Conservation (phyloP, 768 basidiomycete genomes). For the Suillus alpinus region DNA sequence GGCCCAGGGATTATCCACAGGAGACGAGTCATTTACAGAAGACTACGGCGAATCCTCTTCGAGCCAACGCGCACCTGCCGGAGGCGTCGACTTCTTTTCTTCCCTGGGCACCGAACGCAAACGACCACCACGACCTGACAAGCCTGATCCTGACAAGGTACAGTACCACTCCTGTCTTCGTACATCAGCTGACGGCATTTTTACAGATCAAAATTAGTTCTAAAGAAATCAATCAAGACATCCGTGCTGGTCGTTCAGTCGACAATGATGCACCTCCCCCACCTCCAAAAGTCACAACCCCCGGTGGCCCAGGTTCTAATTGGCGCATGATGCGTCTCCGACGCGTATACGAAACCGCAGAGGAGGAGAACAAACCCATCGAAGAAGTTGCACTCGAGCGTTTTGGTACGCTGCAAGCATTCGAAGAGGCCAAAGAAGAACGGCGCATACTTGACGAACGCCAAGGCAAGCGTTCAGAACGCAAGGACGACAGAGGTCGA, state of each 20-base stretch:
- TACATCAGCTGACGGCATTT: constrained; percentile 14
- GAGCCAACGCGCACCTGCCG: constrained; percentile 46
- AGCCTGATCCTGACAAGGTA: constrained; percentile 73
- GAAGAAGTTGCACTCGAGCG: constrained; percentile 85
- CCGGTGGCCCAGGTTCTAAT: constrained; percentile 89
- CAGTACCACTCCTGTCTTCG: constrained; percentile 10
- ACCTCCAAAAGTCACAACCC: constrained; percentile 51
- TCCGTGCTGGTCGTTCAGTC: constrained; percentile 43
- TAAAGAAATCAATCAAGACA: constrained; percentile 59
- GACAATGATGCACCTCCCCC: constrained; percentile 37
- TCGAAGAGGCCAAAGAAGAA: constrained; percentile 88
- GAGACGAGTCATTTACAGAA: constrained; percentile 59
- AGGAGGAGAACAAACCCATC: constrained; percentile 72
- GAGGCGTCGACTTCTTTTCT: constrained; percentile 86
- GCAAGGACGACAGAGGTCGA: constrained; percentile 34
- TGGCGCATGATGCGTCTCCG: constrained; percentile 99
- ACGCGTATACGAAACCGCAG: constrained; percentile 84
- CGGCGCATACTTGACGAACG: constrained; percentile 82
- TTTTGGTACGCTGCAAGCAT: constrained; percentile 82
- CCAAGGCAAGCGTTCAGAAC: constrained; percentile 49
- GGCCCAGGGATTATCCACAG: constrained; percentile 23
- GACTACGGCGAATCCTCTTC: constrained; percentile 55
- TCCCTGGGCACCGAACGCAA: constrained; percentile 78
- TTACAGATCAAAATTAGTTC: constrained; percentile 57
- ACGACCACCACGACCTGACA: constrained; percentile 57